Base-by-base conservation (phyloP, 352 stramenopile species). In the Phytophthora crassamura region DNA sequence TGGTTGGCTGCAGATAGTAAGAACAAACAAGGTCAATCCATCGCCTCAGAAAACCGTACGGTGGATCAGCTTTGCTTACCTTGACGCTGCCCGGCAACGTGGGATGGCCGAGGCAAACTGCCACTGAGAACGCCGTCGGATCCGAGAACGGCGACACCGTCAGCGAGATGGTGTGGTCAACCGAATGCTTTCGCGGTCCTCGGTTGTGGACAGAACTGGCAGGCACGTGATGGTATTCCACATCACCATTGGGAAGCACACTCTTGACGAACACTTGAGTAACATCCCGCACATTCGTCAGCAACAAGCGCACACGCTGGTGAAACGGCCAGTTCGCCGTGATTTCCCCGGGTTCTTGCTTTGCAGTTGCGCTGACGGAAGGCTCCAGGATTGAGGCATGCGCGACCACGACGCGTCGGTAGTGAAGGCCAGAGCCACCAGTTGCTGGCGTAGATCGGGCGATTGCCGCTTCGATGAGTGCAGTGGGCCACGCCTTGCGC, bases 131-230 rank as follows among this genome's bases (percentile, higher is more conserved):
- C 25, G 57, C 66, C 4, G 72, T 87, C 30, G 81, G 81, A 20
- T 90, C 81, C 2, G 81, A 90, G 64, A 88, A 88, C 7, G 81
- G 78, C 22, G 69, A 62, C 18, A 88, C 52, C 0, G 53, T 77
- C 10, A 88, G 48, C 16, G 47, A 73, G 25, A 88, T 80, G 5
- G 40, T 68, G 56, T 77, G 58, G 8, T 84, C 74, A 10, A 82
- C 49, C 10, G 36, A 28, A 16, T 74, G 66, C 11, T 62, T 64
- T 14, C 59, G 50, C 8, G 65, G 41, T 11, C 50, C 65, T n/a
- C 54, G 43, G 22, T 48, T 41, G 14, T 16, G 22, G 38, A 85
- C 56, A 28, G 42, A 54, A n/a, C 25, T 56, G 36, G 54, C 11
- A 35, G 78, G 74, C 11, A 87, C 66, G 25, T 73, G 64, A 25